Evolutionary conservation across 2,329 filamentous ascomycete species (phyloP).

Genomic region (Penicillium sp.): DNA sequence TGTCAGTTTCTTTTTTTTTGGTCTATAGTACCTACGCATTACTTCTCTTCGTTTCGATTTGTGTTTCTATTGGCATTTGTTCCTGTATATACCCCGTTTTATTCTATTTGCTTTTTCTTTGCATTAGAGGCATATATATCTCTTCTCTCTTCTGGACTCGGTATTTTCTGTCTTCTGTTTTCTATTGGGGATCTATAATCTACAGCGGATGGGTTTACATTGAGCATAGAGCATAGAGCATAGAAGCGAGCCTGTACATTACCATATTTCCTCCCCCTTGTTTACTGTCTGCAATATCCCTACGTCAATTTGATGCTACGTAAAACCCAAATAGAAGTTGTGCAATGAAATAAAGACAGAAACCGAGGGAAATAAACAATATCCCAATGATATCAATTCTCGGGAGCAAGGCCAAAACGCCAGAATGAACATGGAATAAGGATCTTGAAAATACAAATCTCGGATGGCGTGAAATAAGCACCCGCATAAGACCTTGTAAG

Average conservation of each 20-base stretch:
- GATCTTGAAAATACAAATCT: conserved; percentile 1
- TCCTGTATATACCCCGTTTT: conserved; percentile 6
- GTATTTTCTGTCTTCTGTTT: not conserved
- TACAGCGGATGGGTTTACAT: not conserved
- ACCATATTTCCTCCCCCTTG: not conserved
- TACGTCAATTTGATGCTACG: not conserved
- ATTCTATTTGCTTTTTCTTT: not conserved
- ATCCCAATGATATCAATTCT: conserved; percentile 1
- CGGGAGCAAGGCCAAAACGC: not conserved
- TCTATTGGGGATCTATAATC: not conserved
- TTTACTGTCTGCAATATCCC: not conserved
- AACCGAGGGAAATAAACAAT: not conserved
- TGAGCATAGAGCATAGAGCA: not conserved
- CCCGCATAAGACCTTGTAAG: not conserved
- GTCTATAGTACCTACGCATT: not conserved
- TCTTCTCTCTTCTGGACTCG: not conserved
- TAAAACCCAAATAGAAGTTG: no score
- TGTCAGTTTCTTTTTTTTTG: not conserved
- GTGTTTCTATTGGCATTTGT: not conserved
- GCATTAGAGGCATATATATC: not conserved
- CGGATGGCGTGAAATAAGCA: not conserved
- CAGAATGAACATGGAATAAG: not conserved
- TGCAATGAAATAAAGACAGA: not conserved
- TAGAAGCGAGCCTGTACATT: not conserved
- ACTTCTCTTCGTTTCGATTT: not conserved